These are phyloP conservation scores for Phaeosphaeria sp. DNA, from an alignment of 2,329 filamentous ascomycete species.

Conservation along the genomic window DNA sequence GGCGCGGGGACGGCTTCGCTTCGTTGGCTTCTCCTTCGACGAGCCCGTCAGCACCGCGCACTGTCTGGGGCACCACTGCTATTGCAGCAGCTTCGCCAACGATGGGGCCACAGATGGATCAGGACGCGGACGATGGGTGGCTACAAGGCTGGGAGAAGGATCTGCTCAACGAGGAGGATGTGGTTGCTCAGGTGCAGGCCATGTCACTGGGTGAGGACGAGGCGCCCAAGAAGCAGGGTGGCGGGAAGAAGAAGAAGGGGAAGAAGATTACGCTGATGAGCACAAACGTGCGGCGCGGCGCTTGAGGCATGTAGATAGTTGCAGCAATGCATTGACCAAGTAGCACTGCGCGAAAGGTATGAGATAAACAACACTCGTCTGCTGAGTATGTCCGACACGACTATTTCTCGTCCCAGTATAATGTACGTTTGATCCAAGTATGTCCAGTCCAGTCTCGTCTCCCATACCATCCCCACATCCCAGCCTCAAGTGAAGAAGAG, in stretches of 20 bases:
- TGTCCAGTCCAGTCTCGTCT: too few species aligned
- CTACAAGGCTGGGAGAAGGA: constrained; percentile 83
- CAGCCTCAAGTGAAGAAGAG: too few species aligned
- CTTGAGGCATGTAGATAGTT: constrained; percentile 36
- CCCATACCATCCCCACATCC: too few species aligned
- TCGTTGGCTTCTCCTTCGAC: constrained; percentile 79
- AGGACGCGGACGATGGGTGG: constrained; percentile 77
- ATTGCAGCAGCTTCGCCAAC: constrained; percentile 66
- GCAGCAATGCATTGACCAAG: constrained; percentile 21
- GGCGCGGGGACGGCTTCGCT: constrained; percentile 65
- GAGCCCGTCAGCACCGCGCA: constrained; percentile 76
- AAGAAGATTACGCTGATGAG: constrained; percentile 75
- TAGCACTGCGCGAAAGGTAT: constrained; percentile 35
- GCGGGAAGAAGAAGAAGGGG: constrained; percentile 67
- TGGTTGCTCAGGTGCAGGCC: constrained; percentile 58
- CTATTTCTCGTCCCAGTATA: neutral
- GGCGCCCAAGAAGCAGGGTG: constrained; percentile 42
- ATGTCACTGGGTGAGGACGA: constrained; percentile 42
- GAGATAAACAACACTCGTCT: constrained; percentile 8
- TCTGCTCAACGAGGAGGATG: constrained; percentile 64
- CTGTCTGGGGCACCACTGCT: constrained; percentile 89
- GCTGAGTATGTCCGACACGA: neutral
- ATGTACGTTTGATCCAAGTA: too few species aligned
- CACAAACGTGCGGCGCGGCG: constrained; percentile 66
- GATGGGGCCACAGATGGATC: constrained; percentile 51